phyloP scores from a whole-genome alignment of 305 asterid genomes.

The Fraxinus nigra region DNA sequence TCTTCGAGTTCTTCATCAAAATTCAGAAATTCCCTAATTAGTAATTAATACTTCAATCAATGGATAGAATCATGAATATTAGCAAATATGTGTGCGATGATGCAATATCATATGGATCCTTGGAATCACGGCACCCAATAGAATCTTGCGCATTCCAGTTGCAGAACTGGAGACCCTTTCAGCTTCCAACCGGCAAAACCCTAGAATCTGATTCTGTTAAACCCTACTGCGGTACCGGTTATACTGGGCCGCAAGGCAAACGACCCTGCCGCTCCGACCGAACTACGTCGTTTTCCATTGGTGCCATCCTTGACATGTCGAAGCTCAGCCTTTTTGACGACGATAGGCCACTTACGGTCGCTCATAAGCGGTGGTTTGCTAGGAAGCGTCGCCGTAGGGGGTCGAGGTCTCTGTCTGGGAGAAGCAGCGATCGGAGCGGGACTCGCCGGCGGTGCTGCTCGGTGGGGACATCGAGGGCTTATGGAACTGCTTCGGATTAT shows the following conservation, averaged over 20 bases:
- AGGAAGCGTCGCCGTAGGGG: conserved; percentile 79
- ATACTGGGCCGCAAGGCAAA: conserved; percentile 47
- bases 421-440: conserved; percentile 86
- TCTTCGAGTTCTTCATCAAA: neutral
- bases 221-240: conserved; percentile 22
- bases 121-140: conserved; percentile 54
- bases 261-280: conserved; percentile 86
- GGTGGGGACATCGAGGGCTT: conserved; percentile 79
- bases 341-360: conserved; percentile 46
- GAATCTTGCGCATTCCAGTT: conserved; percentile 72
- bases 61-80: neutral
- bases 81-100: conserved; percentile 2
- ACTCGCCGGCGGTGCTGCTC: conserved; percentile 61
- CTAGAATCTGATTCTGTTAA: conserved; percentile 52
- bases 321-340: conserved; percentile 76
- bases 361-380: conserved; percentile 59
- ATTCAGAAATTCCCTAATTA: neutral
- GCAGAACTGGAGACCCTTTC: conserved; percentile 67
- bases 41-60: neutral
- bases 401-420: conserved; percentile 83
- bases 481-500: conserved; percentile 86
- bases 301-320: conserved; percentile 78
- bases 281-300: conserved; percentile 67
- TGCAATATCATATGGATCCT: conserved; percentile 55
- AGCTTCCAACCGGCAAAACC: conserved; percentile 31